Base-by-base conservation (phyloP, 345 rosid species). In the Eutrema yunnanense region DNA sequence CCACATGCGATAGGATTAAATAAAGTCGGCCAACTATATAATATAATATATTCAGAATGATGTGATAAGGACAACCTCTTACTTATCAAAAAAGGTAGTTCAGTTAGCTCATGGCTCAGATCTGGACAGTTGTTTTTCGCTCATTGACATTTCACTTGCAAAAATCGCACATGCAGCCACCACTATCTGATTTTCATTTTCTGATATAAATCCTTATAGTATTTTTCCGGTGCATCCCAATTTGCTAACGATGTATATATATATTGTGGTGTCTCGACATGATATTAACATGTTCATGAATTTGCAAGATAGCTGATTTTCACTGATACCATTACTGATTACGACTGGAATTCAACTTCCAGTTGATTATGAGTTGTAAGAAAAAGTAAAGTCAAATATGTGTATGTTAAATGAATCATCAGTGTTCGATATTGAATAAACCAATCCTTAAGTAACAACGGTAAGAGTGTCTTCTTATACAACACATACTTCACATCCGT, bases 1-100 rank as follows among this genome's bases (percentile, higher is more conserved):
- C 37, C 78, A 58, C 78, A 67, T 69, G 74, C 54, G 14, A 44
- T 50, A 42, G 9, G 47, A 34, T 26, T 41, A 50, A n/a, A 22
- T 9, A 32, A 12, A 76, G 60, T 5, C 54, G 55, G 48, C 62
- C 22, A 61, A 37, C 65, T 53, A 60, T 50, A 10, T 32, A 37
- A 60, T 50, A 10, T 32, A 37, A 22, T 12, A 65, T 44, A 55
- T 72, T 43, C 14, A 37, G 12, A 46, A 29, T 53, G 27, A 63
- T 56, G 40, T 57, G 75, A 76, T 47, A 56, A 47, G 80, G 71
- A 70, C 80, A 70, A 48, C 54, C 49, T 69, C 54, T 57, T 70
- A 42, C 67, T 69, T 69, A 69, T 69, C 79, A 75, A 44, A 74
- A 69, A 62, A 58, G 38, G 29, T 10, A 22, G 29, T 32, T 68